A percentile compares a stretch with the other conserved stretches of the same genome.
These are phyloP conservation scores for Monilinia aucupariae DNA, from an alignment of 2,329 filamentous ascomycete species.

Conservation along the genomic window DNA sequence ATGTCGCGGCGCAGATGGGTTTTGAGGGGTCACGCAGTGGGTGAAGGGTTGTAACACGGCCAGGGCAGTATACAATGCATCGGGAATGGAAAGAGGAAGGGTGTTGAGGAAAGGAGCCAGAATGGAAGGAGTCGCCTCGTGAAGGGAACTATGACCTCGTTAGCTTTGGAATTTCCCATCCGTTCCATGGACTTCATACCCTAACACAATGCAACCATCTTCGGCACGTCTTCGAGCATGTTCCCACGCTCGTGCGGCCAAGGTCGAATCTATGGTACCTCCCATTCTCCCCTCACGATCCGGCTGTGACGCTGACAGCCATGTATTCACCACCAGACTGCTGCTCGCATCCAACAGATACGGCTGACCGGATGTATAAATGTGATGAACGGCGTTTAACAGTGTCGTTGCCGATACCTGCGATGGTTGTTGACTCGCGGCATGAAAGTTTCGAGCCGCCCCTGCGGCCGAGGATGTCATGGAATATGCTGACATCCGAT, in stretches of 20 bases:
- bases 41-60: conserved; percentile 81
- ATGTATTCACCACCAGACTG: conserved; percentile 90
- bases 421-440: conserved; percentile 60
- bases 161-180: not conserved
- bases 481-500: conserved; percentile 57
- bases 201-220: conserved; percentile 86
- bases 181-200: conserved; percentile 49
- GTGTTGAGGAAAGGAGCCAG: conserved; percentile 74
- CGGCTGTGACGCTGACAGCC: conserved; percentile 73
- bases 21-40: conserved; percentile 79
- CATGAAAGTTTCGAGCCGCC: conserved; percentile 47
- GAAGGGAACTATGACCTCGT: conserved; percentile 61
- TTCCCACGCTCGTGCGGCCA: conserved; percentile 86
- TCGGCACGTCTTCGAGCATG: conserved; percentile 91
- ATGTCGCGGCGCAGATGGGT: conserved; percentile 77
- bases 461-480: conserved; percentile 58
- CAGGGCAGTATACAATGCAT: conserved; percentile 69
- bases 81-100: conserved; percentile 73
- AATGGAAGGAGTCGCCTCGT: conserved; percentile 80
- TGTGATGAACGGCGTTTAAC: conserved; percentile 85
- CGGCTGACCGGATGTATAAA: conserved; percentile 76
- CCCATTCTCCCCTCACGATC: conserved; percentile 64
- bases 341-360: conserved; percentile 85
- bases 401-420: conserved; percentile 91
- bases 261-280: conserved; percentile 71